Base-by-base conservation (phyloP, 805 yeast genomes). In the Candida sithepensis region DNA sequence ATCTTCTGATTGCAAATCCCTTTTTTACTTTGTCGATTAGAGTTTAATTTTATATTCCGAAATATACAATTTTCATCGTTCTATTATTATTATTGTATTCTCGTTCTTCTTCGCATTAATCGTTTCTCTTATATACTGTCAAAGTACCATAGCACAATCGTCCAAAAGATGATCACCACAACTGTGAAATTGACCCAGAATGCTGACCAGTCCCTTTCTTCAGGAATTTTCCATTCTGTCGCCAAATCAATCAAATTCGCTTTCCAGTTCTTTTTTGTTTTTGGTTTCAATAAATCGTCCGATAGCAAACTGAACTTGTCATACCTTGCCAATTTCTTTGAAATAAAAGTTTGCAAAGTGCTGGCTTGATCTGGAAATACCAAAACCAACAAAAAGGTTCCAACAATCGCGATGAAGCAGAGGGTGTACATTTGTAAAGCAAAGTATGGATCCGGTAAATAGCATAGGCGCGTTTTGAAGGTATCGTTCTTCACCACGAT, bases 401-500 rank as follows among this genome's bases (percentile, higher is more conserved):
- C 14, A n/a, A n/a, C 18, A 7, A 21, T 53, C 1, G 57, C 4
- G 0, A 48, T 19, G 5, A 55, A 40, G 2, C 45, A n/a, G 4
- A 52, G 20, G 6, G 41, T 16, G 44, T 65, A 65, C 39, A 53
- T 47, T 16, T 44, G 43, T 12, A 64, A n/a, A 14, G 67, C 52
- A 21, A 42, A 45, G 41, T 51, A 55, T 6, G 61, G 60, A 13
- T 59, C 58, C 9, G 69, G 68, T 8, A 65, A 49, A 47, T 58
- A 65, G 41, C 69, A 65, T 23, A 65, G 48, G 23, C 61, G 46
- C 12, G 67, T 50, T 37, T 50, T 50, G 6, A 63, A 49, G 2
- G 68, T 65, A 42, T 57, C 63, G 16, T 60, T 58, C 18, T 54
- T 53, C 4, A 61, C 63, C 39, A 3, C 61, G 59, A 1, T 57